Conservation (phyloP, 2,329 filamentous ascomycete species). For the Ophiosphaerella herpotricha region DNA sequence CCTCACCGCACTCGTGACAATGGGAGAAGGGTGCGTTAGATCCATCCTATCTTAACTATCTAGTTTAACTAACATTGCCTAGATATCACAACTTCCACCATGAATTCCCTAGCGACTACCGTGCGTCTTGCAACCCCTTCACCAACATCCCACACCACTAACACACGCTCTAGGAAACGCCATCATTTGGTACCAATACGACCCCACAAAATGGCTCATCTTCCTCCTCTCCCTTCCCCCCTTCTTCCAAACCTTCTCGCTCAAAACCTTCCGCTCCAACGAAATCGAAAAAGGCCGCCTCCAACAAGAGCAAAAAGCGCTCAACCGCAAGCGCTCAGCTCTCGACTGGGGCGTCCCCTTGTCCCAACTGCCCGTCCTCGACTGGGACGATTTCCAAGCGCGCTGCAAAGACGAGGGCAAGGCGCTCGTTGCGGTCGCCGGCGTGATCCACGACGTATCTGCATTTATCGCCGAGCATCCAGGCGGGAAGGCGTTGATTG, state of each 20-base stretch:
- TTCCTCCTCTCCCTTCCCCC: slow-evolving; percentile 37
- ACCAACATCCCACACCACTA: background rate
- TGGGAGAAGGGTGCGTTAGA: slow-evolving; percentile 39
- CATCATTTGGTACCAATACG: slow-evolving; percentile 46
- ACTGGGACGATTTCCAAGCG: slow-evolving; percentile 45
- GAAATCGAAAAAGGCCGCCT: slow-evolving; percentile 49
- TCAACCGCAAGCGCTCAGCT: slow-evolving; percentile 40
- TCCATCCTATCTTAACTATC: background rate
- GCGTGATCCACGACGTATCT: slow-evolving; percentile 46
- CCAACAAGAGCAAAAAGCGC: slow-evolving; percentile 47
- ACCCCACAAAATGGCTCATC: slow-evolving; percentile 50
- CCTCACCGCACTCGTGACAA: slow-evolving; percentile 45
- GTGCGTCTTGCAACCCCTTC: slow-evolving; percentile 22
- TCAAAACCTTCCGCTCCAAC: slow-evolving; percentile 48
- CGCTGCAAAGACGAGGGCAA: slow-evolving; percentile 37
- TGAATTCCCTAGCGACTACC: slow-evolving; percentile 48
- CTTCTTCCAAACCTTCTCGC: slow-evolving; percentile 39
- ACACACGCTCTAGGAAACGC: slow-evolving; percentile 34
- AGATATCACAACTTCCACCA: slow-evolving; percentile 50
- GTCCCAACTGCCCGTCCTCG: slow-evolving; percentile 43
- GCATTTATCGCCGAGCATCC: slow-evolving; percentile 45
- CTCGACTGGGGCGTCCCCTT: slow-evolving; percentile 48
- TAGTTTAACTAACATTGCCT: background rate
- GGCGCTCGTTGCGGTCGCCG: slow-evolving; percentile 41
- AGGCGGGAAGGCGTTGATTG: slow-evolving; percentile 45